phyloP scores from a whole-genome alignment of 352 stramenopile species.

The Phytophthora chlamydospora region DNA sequence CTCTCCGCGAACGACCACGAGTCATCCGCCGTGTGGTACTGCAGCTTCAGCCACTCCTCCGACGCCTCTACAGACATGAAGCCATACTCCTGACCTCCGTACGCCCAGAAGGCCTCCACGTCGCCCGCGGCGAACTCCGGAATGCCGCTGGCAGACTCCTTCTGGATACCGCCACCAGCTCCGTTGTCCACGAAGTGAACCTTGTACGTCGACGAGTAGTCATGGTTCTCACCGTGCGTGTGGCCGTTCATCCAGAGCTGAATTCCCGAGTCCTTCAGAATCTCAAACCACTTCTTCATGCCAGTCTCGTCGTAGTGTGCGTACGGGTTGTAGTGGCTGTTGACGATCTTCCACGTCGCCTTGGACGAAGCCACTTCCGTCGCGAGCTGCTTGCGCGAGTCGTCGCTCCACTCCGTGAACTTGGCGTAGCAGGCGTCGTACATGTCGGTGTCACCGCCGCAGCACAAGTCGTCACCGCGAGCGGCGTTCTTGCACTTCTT shows the following conservation, averaged over 20 bases:
- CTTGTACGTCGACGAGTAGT: constrained; percentile 50
- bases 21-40: constrained; percentile 73
- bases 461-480: constrained; percentile 56
- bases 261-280: constrained; percentile 54
- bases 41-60: constrained; percentile 71
- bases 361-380: constrained; percentile 59
- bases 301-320: constrained; percentile 66
- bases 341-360: constrained; percentile 87
- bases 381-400: constrained; percentile 67
- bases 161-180: constrained; percentile 80
- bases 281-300: constrained; percentile 68
- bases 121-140: constrained; percentile 50
- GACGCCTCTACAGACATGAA: constrained; percentile 71
- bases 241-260: constrained; percentile 79
- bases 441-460: constrained; percentile 58
- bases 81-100: constrained; percentile 70
- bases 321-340: constrained; percentile 84
- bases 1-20: constrained; percentile 65
- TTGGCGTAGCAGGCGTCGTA: constrained; percentile 68
- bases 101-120: constrained; percentile 66
- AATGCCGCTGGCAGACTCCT: constrained; percentile 77
- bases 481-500: constrained; percentile 58
- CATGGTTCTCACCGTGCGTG: constrained; percentile 82
- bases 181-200: constrained; percentile 86
- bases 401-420: constrained; percentile 70